Evolutionary conservation across 495 filamentous ascomycete species (phyloP).

Genomic region (Aspergillus coremiiformis): DNA sequence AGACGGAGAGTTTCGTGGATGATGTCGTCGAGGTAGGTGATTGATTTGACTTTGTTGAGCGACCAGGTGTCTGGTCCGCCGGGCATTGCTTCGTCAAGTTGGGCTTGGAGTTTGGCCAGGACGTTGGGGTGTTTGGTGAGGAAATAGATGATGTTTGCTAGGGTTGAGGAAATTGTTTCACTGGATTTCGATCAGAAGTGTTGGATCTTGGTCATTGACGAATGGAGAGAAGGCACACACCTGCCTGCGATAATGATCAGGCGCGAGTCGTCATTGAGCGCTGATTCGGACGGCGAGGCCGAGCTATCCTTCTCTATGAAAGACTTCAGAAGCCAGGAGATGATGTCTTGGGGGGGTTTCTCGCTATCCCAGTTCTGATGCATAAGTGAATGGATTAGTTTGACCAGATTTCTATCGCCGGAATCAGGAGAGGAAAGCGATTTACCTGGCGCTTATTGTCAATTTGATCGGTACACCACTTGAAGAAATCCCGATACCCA

Average conservation of each 20-base stretch:
- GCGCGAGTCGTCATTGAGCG: neutral
- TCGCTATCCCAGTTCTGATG: constrained; percentile 6
- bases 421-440: neutral
- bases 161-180: constrained; percentile 25
- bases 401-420: neutral
- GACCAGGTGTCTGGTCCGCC: constrained; percentile 9
- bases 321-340: constrained; percentile 10
- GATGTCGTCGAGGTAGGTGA: constrained; percentile 34
- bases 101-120: constrained; percentile 7
- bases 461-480: constrained; percentile 6
- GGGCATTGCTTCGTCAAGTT: neutral
- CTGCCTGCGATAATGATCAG: constrained; percentile 16
- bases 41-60: constrained; percentile 18
- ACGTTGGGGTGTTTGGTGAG: constrained; percentile 15
- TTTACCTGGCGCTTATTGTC: constrained; percentile 1
- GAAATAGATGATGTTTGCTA: constrained; percentile 25
- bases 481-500: neutral
- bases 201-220: no score
- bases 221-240: no score
- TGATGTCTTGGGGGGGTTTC: constrained; percentile 8
- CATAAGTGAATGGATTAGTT: neutral
- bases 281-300: neutral
- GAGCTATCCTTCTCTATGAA: constrained; percentile 4
- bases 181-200: no score
- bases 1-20: constrained; percentile 47